Percentiles rank a stretch among this genome's conserved stretches.
Evolutionary conservation across 805 yeast genomes (phyloP).

Genomic region (Torulaspora gathmanii): DNA sequence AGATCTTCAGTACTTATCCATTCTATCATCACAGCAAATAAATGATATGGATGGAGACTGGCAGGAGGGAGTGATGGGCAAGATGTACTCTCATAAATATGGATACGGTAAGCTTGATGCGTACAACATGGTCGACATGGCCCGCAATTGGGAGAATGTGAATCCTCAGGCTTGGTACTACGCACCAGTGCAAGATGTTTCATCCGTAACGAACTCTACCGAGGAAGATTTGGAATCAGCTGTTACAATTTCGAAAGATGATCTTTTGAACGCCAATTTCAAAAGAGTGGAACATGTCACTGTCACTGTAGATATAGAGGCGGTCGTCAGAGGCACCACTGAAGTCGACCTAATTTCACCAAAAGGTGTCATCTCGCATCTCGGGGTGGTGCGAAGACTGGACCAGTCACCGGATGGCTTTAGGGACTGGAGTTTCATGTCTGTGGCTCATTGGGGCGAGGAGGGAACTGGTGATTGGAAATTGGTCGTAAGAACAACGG

Average conservation of each 20-base stretch:
- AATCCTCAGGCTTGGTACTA: constrained; percentile 87
- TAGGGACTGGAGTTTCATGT: constrained; percentile 83
- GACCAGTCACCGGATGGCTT: constrained; percentile 62
- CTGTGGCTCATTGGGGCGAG: constrained; percentile 99
- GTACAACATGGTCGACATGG: constrained; percentile 61
- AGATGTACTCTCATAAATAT: constrained; percentile 73
- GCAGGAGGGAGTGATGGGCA: constrained; percentile 65
- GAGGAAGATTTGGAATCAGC: constrained; percentile 35
- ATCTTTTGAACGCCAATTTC: constrained; percentile 53
- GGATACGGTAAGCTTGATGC: constrained; percentile 95
- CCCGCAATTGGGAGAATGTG: constrained; percentile 74
- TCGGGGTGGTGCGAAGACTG: constrained; percentile 60
- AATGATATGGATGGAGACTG: constrained; percentile 64
- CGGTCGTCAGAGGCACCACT: constrained; percentile 65
- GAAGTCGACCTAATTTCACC: constrained; percentile 69
- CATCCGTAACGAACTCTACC: constrained; percentile 24
- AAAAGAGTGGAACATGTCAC: constrained; percentile 81
- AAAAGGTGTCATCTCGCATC: constrained; percentile 60
- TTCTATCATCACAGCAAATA: constrained; percentile 65
- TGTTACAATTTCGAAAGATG: constrained; percentile 45
- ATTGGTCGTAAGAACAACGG: constrained; percentile 52
- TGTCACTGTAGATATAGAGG: constrained; percentile 65
- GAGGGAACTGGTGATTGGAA: constrained; percentile 85
- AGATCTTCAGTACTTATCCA: constrained; percentile 82
- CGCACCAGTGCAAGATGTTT: constrained; percentile 40